phyloP scores from a whole-genome alignment of 2,329 filamentous ascomycete genomes.

The Chrysoporthe puriensis region DNA sequence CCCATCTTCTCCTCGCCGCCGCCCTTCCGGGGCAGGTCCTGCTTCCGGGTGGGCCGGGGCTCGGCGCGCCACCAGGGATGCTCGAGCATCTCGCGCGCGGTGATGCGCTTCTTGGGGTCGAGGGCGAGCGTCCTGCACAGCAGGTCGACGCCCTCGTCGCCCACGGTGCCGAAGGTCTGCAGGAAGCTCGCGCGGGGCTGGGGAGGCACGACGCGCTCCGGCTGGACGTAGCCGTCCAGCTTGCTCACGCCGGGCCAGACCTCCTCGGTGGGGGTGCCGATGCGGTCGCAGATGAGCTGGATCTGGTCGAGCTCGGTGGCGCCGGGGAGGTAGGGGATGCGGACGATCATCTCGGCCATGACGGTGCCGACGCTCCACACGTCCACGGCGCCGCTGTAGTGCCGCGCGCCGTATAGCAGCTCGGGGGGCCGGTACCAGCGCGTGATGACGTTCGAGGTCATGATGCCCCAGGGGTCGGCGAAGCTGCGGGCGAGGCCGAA shows the following conservation, averaged over 20 bases:
- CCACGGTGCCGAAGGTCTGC: conserved; percentile 77
- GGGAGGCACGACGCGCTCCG: conserved; percentile 58
- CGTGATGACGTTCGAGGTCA: conserved; percentile 96
- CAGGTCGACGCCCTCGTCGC: conserved; percentile 82
- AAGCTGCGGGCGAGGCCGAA: conserved; percentile 92
- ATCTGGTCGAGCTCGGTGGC: conserved; percentile 88
- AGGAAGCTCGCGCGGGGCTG: conserved; percentile 74
- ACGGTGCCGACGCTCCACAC: conserved; percentile 93
- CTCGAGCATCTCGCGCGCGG: conserved; percentile 74
- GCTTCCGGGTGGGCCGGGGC: conserved; percentile 79
- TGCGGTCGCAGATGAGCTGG: conserved; percentile 77
- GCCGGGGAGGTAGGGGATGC: conserved; percentile 81
- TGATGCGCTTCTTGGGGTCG: conserved; percentile 84
- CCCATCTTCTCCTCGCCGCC: conserved; percentile 74
- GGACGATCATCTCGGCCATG: conserved; percentile 86
- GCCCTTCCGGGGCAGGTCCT: conserved; percentile 78
- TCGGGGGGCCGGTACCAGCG: conserved; percentile 96
- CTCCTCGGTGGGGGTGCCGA: conserved; percentile 90
- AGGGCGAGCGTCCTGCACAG: conserved; percentile 83
- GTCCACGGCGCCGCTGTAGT: conserved; percentile 90
- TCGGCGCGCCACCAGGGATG: conserved; percentile 87
- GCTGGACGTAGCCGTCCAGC: conserved; percentile 78
- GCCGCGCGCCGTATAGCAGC: conserved; percentile 84
- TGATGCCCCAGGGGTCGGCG: conserved; percentile 82
- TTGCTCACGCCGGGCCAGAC: conserved; percentile 92